A percentile compares a stretch with the other conserved stretches of the same genome.
Conservation (phyloP, 2,329 filamentous ascomycete genomes). For the Grosmannia penicillata region DNA sequence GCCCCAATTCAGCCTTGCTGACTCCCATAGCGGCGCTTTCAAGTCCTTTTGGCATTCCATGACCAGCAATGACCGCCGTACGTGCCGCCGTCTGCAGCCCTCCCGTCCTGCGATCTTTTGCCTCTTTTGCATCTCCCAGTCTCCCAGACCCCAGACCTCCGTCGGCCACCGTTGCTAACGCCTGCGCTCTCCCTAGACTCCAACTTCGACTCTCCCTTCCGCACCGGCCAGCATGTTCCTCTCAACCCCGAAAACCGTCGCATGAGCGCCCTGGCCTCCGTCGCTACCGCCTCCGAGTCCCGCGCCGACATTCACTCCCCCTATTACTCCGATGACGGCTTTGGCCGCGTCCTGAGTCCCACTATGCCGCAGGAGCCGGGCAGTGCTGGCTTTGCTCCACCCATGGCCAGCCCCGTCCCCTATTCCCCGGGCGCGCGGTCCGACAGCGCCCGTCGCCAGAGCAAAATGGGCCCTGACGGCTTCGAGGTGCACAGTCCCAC, state of each 20-base stretch:
- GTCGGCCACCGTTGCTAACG: not conserved
- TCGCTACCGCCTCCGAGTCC: constrained; percentile 81
- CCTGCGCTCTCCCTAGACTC: too few relatives aligned
- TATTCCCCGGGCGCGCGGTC: constrained; percentile 88
- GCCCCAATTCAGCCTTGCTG: too few relatives aligned
- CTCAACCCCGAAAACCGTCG: constrained; percentile 56
- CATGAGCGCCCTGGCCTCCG: constrained; percentile 69
- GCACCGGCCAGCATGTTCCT: constrained; percentile 79
- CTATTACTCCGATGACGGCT: constrained; percentile 52
- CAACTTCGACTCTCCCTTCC: constrained; percentile 81
- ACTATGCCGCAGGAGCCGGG: not conserved
- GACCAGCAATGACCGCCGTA: constrained; percentile 57
- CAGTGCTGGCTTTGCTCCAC: constrained; percentile 1
- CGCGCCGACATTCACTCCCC: constrained; percentile 67
- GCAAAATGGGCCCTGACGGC: constrained; percentile 41
- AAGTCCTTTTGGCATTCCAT: constrained; percentile 92
- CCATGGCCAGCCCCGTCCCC: constrained; percentile 23
- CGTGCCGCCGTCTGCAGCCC: constrained; percentile 15
- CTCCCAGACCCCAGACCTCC: not conserved
- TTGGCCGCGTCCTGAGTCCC: constrained; percentile 6
- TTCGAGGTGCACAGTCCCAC: constrained; percentile 54
- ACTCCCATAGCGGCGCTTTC: constrained; percentile 43
- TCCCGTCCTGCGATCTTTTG: not conserved
- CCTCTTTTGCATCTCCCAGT: not conserved
- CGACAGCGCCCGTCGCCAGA: constrained; percentile 51